phyloP scores from a whole-genome alignment of 345 rosid species.

The Pistacia vera region DNA sequence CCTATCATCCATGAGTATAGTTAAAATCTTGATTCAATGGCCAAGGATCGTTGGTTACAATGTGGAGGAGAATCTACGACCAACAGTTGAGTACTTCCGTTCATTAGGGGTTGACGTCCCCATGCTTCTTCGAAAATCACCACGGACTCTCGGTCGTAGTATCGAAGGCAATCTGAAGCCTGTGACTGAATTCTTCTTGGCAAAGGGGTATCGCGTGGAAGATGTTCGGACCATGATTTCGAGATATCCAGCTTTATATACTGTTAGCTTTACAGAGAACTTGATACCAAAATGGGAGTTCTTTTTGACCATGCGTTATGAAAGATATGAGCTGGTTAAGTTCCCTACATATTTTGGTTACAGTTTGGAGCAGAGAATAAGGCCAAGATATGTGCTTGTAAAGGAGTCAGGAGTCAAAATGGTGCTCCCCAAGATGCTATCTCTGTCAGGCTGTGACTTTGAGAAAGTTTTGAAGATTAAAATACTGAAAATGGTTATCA shows the following conservation, averaged over 20 bases:
- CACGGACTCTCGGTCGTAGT: constrained; percentile 44
- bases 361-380: constrained; percentile 9
- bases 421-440: constrained; percentile 39
- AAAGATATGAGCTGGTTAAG: constrained; percentile 23
- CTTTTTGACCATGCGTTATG: constrained; percentile 49
- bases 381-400: constrained; percentile 45
- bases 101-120: constrained; percentile 39
- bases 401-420: constrained; percentile 35
- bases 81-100: constrained; percentile 42
- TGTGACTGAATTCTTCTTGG: constrained; percentile 40
- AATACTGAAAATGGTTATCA: background rate
- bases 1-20: constrained; percentile 42
- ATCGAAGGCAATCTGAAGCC: constrained; percentile 46
- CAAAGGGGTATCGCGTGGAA: constrained; percentile 36
- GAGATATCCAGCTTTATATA: constrained; percentile 41
- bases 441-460: constrained; percentile 31
- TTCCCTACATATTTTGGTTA: background rate
- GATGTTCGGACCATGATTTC: constrained; percentile 16
- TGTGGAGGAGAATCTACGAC: constrained; percentile 17
- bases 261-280: constrained; percentile 46
- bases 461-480: constrained; percentile 40
- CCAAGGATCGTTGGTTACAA: constrained; percentile 42
- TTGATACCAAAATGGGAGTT: constrained; percentile 15
- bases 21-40: constrained; percentile 41
- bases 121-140: constrained; percentile 37